Base-by-base conservation (phyloP, 331 rosid genomes). In the Rhamnella rubrinervis region DNA sequence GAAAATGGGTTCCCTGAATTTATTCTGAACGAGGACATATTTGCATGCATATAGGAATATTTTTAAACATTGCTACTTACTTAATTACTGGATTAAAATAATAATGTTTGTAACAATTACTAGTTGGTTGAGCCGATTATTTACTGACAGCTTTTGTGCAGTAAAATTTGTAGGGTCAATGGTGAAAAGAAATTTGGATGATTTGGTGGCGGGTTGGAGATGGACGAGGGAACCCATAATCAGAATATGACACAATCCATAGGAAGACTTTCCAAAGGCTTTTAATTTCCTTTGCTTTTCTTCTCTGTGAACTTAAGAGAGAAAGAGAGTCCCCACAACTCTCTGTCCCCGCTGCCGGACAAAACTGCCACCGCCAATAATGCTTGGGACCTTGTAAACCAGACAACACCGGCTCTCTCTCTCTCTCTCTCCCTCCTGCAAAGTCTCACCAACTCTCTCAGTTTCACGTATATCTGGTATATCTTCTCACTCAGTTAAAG, bases 351-450 rank as follows among this genome's bases (percentile, higher is more conserved):
- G 89, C 88, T 85, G 90, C 77, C 35, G 83, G 96, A 90, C 97
- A 88, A 90, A 86, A 79, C 92, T 90, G 92, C 87, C 86, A 82
- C 90, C 81, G 81, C 89, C 97, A 93, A 93, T 93, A 93, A 91
- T 87, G 95, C 87, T 88, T 85, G 82, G 86, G 92, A 75, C 84
- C 86, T 84, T 85, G 78, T 71, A 85, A 87, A 82, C 83, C 84
- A 86, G 88, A 86, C 90, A 81, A 66, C 68, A 68, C 76, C 10
- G 31, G 28, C 72, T 58, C 37, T 46, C 56, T 26, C 74, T 63
- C 70, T 63, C 70, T 55, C 73, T 73, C 82, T 63, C 74, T 59
- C 72, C 63, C 63, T 28, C 39, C 70, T 74, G 65, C 71, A 12
- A 39, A 61, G 72, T 66, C 76, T 64, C 73, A 74, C 83, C 80